Percentiles rank a stretch among this genome's conserved stretches.
Conservation (phyloP, 441 rosid genomes). For the Populus hybrid region DNA sequence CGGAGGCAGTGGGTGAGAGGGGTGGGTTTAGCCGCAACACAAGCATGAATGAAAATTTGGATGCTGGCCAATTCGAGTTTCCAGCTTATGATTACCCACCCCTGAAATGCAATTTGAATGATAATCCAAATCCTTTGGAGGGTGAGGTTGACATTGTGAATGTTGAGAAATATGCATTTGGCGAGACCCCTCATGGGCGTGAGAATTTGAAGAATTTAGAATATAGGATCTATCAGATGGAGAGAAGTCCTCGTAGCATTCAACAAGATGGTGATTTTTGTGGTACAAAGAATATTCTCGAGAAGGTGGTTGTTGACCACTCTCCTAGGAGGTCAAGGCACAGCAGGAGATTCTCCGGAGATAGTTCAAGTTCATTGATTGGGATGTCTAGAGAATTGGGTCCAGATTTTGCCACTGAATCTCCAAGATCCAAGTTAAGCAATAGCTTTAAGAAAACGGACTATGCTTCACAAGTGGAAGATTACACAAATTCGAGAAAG, state of each 20-base stretch:
- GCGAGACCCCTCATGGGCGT: conserved; percentile 52
- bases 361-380: conserved; percentile 51
- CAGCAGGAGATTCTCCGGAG: conserved; percentile 49
- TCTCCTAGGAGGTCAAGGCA: conserved; percentile 69
- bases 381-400: conserved; percentile 42
- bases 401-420: conserved; percentile 41
- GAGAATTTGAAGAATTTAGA: conserved; percentile 70
- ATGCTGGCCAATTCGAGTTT: conserved; percentile 45
- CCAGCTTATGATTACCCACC: conserved; percentile 69
- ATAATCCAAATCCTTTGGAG: conserved; percentile 45
- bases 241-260: conserved; percentile 53
- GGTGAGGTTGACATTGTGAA: conserved; percentile 63
- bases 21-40: conserved; percentile 30
- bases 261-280: conserved; percentile 45
- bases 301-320: conserved; percentile 74
- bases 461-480: conserved; percentile 36
- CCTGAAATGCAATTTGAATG: conserved; percentile 65
- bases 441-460: conserved; percentile 54
- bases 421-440: conserved; percentile 52
- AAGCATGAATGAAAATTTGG: conserved; percentile 38
- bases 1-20: conserved; percentile 48
- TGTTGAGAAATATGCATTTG: conserved; percentile 66
- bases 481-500: conserved; percentile 34
- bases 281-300: conserved; percentile 43
- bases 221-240: conserved; percentile 73